Evolutionary conservation across 2,329 filamentous ascomycete species (phyloP), one percentile per base, ranked within the genome.

Genomic region (Aspergillus cejpii): DNA sequence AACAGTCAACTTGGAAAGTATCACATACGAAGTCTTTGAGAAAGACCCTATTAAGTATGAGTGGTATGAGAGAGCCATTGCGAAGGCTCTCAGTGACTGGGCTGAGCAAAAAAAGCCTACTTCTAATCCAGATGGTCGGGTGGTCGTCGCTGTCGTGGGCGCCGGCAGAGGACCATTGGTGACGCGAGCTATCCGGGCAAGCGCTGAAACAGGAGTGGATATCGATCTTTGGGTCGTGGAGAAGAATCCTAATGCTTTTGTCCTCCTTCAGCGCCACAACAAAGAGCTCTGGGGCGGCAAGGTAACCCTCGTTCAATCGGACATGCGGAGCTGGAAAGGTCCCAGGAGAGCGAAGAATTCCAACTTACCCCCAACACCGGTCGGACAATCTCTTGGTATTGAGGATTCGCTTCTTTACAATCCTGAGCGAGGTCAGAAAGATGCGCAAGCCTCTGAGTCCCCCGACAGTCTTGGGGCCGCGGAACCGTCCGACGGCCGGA

Each of bases 21-120:
- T 94, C 33, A 98, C 92, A 0, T 98, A 98, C 65, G 92, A 98
- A 63, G 91, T 97, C 2, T 98, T 98, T 59, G 92, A 98, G 65
- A 94, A 94, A 55, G 94, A 98, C 53, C 92, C 92, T 0, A 86
- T 98, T 69, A 98, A 98, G 68, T 98, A 98, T 64, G 83, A 89
- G 52, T 94, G 91, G 76, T 98, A 98, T 63, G 89, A 97, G 65
- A 75, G 78, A 37, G 92, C 92, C 11, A 84, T 94, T 45, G 79
- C 80, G 3, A 80, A 86, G 52, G 91, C 92, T 0, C 74, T 98
- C 50, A 75, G 72, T 10, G 90, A 97, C 59, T 94, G 92, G 84
- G 76, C 76, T 47, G 70, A 75, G 28, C 75, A 87, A 47, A 74
- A 78, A 24, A 89, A 87, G 61, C 83, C 88, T 0, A 87, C 83